phyloP scores from a whole-genome alignment of 176 grass and related monocot genomes.

The Musa schizocarpa region DNA sequence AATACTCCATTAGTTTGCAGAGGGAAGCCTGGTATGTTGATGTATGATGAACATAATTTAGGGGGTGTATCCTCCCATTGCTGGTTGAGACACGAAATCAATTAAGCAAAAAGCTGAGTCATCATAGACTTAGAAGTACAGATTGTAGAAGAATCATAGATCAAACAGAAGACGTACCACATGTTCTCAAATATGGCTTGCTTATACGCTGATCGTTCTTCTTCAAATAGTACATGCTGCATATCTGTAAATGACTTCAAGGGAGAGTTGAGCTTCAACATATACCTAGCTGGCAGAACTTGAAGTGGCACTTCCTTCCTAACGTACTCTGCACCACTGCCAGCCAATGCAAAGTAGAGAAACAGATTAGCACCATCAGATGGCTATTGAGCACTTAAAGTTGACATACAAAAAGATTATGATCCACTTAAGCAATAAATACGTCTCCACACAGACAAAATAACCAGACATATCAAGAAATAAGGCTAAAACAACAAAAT shows the following conservation, averaged over 20 bases:
- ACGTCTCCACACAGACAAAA: background rate
- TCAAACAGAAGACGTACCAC: constrained; percentile 27
- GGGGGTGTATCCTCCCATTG: constrained; percentile 83
- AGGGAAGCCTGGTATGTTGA: constrained; percentile 91
- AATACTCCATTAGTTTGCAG: constrained; percentile 89
- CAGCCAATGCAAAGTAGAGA: constrained; percentile 1
- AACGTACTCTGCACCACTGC: constrained; percentile 85
- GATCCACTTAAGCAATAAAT: background rate
- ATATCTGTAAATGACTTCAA: constrained; percentile 69
- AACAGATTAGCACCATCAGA: background rate
- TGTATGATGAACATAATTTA: constrained; percentile 83
- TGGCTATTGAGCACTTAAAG: background rate
- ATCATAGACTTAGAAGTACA: background rate
- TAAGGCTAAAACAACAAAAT: background rate
- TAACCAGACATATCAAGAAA: background rate
- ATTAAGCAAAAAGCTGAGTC: constrained; percentile 1
- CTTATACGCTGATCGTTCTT: constrained; percentile 88
- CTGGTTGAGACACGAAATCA: constrained; percentile 25
- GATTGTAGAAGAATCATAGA: background rate
- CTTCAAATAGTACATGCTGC: constrained; percentile 81
- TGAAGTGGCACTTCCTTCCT: constrained; percentile 70
- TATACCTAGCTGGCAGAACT: constrained; percentile 55
- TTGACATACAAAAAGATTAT: background rate
- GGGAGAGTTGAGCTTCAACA: constrained; percentile 64
- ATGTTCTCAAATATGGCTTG: constrained; percentile 87